A percentile compares a stretch with the other conserved stretches of the same genome.
These are phyloP conservation scores for Malus sylvestris DNA, from an alignment of 306 rosid genomes.

Conservation along the genomic window DNA sequence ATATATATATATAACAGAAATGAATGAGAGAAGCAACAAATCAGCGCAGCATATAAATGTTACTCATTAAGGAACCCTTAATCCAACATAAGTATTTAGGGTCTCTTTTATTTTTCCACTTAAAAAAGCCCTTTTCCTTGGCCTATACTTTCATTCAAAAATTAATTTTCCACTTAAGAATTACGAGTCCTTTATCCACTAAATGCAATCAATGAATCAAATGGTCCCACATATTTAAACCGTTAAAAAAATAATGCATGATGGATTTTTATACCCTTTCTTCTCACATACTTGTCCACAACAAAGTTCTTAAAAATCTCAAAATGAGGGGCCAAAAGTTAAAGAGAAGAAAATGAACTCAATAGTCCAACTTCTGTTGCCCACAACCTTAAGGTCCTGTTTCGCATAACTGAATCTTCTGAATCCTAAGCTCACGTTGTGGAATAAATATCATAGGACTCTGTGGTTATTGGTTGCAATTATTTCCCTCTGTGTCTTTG, in stretches of 20 bases:
- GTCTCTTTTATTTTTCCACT: background rate
- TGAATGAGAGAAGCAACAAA: background rate
- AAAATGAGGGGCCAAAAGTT: background rate
- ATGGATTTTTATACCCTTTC: background rate
- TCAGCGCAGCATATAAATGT: background rate
- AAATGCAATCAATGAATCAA: background rate
- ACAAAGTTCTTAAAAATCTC: background rate
- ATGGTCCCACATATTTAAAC: background rate
- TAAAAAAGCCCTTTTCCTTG: background rate
- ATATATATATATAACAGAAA: background rate
- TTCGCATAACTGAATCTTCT: background rate
- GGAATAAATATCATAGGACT: background rate
- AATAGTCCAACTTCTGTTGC: background rate
- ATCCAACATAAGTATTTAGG: background rate
- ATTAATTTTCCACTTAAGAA: background rate
- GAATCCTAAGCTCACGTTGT: background rate
- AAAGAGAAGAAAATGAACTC: background rate
- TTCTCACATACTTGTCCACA: background rate
- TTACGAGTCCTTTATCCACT: background rate
- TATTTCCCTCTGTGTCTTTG: background rate
- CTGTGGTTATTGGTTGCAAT: background rate
- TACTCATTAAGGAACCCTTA: background rate
- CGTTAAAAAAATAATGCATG: background rate
- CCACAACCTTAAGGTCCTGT: background rate
- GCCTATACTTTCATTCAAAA: background rate